A percentile compares a stretch with the other conserved stretches of the same genome.
Evolutionary conservation across 345 rosid genomes (phyloP).

Genomic region (Eutrema heterophyllum): DNA sequence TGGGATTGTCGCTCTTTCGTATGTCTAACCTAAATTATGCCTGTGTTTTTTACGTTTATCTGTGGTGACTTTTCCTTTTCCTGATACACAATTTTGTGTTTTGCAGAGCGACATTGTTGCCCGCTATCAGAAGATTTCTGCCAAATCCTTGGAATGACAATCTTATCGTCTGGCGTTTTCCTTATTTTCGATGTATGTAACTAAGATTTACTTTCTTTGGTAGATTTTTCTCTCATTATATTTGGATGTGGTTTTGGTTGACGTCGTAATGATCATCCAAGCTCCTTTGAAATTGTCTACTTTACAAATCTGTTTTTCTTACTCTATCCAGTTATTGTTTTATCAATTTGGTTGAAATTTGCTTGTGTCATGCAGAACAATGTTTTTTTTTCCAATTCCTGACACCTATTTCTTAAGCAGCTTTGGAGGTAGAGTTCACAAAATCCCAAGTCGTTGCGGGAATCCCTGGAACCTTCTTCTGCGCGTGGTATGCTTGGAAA

Average conservation of each 20-base stretch:
- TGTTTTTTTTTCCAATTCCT: constrained; percentile 11
- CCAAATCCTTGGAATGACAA: constrained; percentile 86
- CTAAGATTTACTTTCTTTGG: background rate
- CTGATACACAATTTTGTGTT: constrained; percentile 15
- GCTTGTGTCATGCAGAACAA: constrained; percentile 41
- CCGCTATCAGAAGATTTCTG: constrained; percentile 65
- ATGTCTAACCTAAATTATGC: constrained; percentile 32
- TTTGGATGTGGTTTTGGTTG: background rate
- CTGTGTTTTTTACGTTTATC: background rate
- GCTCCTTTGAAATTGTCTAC: background rate
- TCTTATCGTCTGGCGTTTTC: constrained; percentile 65
- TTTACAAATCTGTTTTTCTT: background rate
- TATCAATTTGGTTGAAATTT: constrained; percentile 30
- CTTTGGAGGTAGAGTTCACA: constrained; percentile 94
- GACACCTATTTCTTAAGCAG: constrained; percentile 51
- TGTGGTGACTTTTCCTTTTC: background rate
- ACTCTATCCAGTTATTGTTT: constrained; percentile 12
- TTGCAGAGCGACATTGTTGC: constrained; percentile 85
- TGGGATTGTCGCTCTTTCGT: constrained; percentile 94
- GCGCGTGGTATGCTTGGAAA: constrained; percentile 96
- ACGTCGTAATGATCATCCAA: background rate
- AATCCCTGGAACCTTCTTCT: constrained; percentile 93
- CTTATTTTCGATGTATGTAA: constrained; percentile 74
- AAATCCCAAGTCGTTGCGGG: constrained; percentile 90
- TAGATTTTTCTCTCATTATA: background rate